Evolutionary conservation across 495 filamentous ascomycete genomes (phyloP), one percentile per base, ranked within the genome.

Genomic region (Penicillium pancosmium): DNA sequence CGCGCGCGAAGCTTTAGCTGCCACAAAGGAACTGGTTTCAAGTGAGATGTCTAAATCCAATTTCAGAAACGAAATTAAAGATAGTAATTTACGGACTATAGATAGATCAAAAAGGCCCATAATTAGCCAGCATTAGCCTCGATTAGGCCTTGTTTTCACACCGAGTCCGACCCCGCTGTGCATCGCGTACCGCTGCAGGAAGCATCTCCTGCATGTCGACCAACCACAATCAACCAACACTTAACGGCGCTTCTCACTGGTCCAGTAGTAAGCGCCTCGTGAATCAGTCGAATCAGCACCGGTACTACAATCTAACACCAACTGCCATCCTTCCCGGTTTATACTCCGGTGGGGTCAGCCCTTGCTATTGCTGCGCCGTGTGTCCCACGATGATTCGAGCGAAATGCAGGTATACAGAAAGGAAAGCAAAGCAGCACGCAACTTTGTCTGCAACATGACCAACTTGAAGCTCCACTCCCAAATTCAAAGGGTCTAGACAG

Each of bases 31-130:
- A 62, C 60, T 53, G 62, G 68, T 68, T 68, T 70, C 68, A 66
- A 33, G 52, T 55, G 21, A 48, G 46, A 48, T 27, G 9, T 48
- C 46, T 44, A 44, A 44, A 16, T 44, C 41, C 41, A 44, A 44
- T 44, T 44, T n/a, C 7, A 44, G 41, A 0, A 44, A 46, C 55
- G 2, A 54, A 51, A 48, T 47, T 56, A 61, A 67, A 64, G 56
- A 65, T 65, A 67, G 65, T 55, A 65, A 63, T 63, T 65, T 50
- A 59, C 52, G 10, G 52, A 53, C 66, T 69, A 69, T 69, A 66
- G 68, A 66, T 70, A 70, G 68, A 65, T 55, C 53, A 21, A 53
- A 60, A 66, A 54, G 53, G 21, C 52, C 64, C 60, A 62, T 60
- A 70, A 70, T 70, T 70, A 70, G 59, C 56, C 46, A 31, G 35